phyloP scores from a whole-genome alignment of 177 flowering plant species.

The Tripterygium wilfordii region DNA sequence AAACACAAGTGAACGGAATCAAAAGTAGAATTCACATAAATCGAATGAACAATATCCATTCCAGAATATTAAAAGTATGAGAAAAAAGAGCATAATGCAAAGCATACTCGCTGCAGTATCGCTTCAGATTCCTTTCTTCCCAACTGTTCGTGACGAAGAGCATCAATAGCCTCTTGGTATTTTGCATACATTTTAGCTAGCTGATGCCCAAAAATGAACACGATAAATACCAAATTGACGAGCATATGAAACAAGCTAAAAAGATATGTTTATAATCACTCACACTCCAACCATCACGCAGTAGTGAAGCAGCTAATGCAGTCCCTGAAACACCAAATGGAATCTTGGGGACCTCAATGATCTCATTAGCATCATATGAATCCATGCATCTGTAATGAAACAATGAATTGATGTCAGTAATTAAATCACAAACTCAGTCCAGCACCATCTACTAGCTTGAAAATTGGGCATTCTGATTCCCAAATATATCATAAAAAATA shows the following conservation, averaged over 20 bases:
- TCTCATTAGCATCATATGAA: slow-evolving; percentile 17
- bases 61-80: not conserved
- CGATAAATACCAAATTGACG: no score
- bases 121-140: slow-evolving; percentile 83
- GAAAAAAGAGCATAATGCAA: not conserved
- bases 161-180: slow-evolving; percentile 96
- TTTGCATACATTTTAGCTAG: slow-evolving; percentile 86
- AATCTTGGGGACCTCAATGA: slow-evolving; percentile 46
- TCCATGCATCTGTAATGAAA: slow-evolving; percentile 19
- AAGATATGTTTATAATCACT: no score
- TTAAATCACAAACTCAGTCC: not conserved
- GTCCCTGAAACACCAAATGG: slow-evolving; percentile 92
- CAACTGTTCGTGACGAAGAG: slow-evolving; percentile 77
- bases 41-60: not conserved
- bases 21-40: no score
- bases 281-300: slow-evolving; percentile 99
- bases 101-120: slow-evolving; percentile 62
- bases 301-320: slow-evolving; percentile 92
- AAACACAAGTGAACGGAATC: no score
- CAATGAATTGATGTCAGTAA: not conserved
- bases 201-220: no score
- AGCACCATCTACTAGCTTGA: no score
- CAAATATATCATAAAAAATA: no score
- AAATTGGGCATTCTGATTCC: no score
- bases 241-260: no score